Percentiles rank a stretch among this genome's conserved stretches.
Evolutionary conservation across 2,329 filamentous ascomycete species (phyloP).

Genomic region (Xylariaceae sp.): DNA sequence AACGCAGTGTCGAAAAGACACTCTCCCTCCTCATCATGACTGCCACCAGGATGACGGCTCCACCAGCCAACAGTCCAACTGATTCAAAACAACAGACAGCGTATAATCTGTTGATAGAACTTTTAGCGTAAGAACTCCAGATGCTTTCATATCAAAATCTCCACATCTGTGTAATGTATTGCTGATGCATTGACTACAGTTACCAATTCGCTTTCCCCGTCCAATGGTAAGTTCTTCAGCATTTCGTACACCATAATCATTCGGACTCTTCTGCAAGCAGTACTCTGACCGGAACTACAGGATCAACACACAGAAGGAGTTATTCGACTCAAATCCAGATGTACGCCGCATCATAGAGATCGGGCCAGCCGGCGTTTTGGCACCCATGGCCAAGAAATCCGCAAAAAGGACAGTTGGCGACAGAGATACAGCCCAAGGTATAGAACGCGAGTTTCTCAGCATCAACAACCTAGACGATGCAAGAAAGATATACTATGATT

Average conservation of each 20-base stretch:
- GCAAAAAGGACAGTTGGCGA: slow-evolving; percentile 11
- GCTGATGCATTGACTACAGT: background rate
- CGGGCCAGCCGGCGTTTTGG: slow-evolving; percentile 14
- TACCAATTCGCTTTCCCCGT: slow-evolving; percentile 19
- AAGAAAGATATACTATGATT: slow-evolving; percentile 15
- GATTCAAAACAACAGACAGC: slow-evolving; percentile 13
- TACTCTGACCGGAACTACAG: slow-evolving; percentile 1
- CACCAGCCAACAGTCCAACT: background rate
- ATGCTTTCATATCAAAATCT: too few relatives aligned
- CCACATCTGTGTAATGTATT: too few relatives aligned
- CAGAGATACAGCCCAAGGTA: slow-evolving; percentile 6
- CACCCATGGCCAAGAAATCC: slow-evolving; percentile 17
- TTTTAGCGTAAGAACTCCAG: slow-evolving; percentile 12
- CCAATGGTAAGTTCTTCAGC: slow-evolving; percentile 10
- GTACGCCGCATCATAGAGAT: slow-evolving; percentile 16
- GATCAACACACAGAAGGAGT: slow-evolving; percentile 16
- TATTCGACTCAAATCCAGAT: slow-evolving; percentile 8
- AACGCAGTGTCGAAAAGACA: background rate
- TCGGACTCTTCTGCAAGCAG: background rate
- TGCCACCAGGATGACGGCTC: background rate
- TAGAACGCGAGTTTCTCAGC: slow-evolving; percentile 13
- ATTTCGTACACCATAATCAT: background rate
- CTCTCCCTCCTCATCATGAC: slow-evolving; percentile 10
- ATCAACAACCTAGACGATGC: slow-evolving; percentile 11
- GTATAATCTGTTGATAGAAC: slow-evolving; percentile 16